A percentile compares a stretch with the other conserved stretches of the same genome.
These are phyloP conservation scores for Zea mays DNA, from an alignment of 176 grass and related monocot species.

Conservation along the genomic window Zm-B73-REFERENCE-NAM-5.0 NC_050105.1:96730501-96731000, in stretches of 20 bases:
- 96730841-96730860: constrained; percentile 15
- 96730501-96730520: not conserved
- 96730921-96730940: constrained; percentile 86
- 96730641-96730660: not conserved
- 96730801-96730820: not conserved
- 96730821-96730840: not conserved
- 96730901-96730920: constrained; percentile 68
- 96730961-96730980: constrained; percentile 78
- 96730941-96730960: constrained; percentile 90
- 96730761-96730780: constrained; percentile 1
- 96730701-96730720: not conserved
- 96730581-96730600: not conserved
- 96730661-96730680: not conserved
- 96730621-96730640: constrained; percentile 17
- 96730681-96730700: not conserved
- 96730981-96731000: constrained; percentile 90
- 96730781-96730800: constrained; percentile 20
- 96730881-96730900: not conserved
- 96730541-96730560: not conserved
- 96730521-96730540: not conserved
- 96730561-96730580: constrained; percentile 25
- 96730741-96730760: not conserved
- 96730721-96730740: not conserved
- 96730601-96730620: constrained; percentile 3
- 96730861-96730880: not conserved